phyloP scores from a whole-genome alignment of 306 rosid species.

The Corylus americana region DNA sequence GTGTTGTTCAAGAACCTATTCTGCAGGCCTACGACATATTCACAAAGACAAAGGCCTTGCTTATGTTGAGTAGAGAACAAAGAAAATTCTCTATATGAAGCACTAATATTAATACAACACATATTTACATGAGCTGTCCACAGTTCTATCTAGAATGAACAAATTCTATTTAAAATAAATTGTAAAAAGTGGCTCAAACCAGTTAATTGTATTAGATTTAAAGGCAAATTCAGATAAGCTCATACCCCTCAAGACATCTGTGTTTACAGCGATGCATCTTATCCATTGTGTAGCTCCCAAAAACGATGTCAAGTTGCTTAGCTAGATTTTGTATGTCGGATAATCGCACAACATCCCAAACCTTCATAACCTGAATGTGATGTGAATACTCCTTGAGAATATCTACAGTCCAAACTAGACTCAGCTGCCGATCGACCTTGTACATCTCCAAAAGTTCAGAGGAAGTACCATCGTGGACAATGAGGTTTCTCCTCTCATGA shows the following conservation, averaged over 20 bases:
- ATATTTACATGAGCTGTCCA: not conserved
- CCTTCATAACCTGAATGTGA: conserved; percentile 40
- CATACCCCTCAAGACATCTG: conserved; percentile 36
- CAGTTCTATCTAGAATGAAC: not conserved
- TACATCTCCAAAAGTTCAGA: conserved; percentile 39
- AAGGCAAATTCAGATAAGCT: not conserved
- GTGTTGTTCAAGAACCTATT: too few species aligned
- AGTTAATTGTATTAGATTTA: not conserved
- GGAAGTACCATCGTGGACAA: conserved; percentile 23
- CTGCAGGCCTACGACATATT: too few species aligned
- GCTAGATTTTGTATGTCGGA: conserved; percentile 31
- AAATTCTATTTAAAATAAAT: not conserved
- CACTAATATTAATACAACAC: not conserved
- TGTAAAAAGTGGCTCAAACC: not conserved
- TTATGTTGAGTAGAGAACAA: not conserved
- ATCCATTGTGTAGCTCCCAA: conserved; percentile 31
- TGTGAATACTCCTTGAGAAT: conserved; percentile 35
- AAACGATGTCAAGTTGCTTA: conserved; percentile 29
- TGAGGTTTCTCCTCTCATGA: conserved; percentile 13
- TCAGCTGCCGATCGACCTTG: conserved; percentile 37
- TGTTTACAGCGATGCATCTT: conserved; percentile 39
- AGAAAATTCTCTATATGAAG: too few species aligned
- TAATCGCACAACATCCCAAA: conserved; percentile 47
- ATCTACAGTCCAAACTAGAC: conserved; percentile 55
- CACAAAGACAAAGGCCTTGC: too few species aligned